phyloP scores from a whole-genome alignment of 495 filamentous ascomycete genomes.

The Arthonia radiata region DNA sequence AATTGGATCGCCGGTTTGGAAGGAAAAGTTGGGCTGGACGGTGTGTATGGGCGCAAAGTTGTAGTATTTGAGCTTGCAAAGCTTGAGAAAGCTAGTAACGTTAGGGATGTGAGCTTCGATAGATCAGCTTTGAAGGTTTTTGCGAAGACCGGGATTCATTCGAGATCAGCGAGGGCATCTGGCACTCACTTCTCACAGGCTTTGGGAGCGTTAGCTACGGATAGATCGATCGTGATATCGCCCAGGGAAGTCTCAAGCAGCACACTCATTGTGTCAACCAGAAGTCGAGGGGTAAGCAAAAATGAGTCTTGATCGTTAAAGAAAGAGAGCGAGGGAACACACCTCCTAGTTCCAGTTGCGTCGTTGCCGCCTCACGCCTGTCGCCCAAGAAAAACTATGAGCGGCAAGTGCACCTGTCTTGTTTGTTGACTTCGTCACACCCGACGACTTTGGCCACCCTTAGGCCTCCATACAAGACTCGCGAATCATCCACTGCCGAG shows the following conservation, averaged over 20 bases:
- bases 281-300: too few species aligned
- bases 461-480: too few species aligned
- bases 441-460: too few species aligned
- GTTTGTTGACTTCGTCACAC: too few species aligned
- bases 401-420: too few species aligned
- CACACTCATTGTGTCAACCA: constrained; percentile 50
- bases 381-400: too few species aligned
- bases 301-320: too few species aligned
- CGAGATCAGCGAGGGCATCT: constrained; percentile 1
- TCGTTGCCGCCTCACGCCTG: too few species aligned
- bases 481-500: too few species aligned
- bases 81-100: constrained; percentile 63
- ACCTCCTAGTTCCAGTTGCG: too few species aligned
- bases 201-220: constrained; percentile 66
- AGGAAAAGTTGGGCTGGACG: constrained; percentile 77
- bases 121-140: too few species aligned
- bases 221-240: constrained; percentile 78
- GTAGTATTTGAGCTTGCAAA: constrained; percentile 95
- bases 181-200: constrained; percentile 68
- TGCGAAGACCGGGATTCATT: constrained; percentile 2
- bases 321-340: too few species aligned
- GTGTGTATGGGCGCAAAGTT: constrained; percentile 80
- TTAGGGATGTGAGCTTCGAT: constrained; percentile 5
- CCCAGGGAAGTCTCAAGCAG: constrained; percentile 76
- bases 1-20: constrained; percentile 83